Conservation (phyloP, 2,329 filamentous ascomycete species). For the Microdochium trichocladiopsis region DNA sequence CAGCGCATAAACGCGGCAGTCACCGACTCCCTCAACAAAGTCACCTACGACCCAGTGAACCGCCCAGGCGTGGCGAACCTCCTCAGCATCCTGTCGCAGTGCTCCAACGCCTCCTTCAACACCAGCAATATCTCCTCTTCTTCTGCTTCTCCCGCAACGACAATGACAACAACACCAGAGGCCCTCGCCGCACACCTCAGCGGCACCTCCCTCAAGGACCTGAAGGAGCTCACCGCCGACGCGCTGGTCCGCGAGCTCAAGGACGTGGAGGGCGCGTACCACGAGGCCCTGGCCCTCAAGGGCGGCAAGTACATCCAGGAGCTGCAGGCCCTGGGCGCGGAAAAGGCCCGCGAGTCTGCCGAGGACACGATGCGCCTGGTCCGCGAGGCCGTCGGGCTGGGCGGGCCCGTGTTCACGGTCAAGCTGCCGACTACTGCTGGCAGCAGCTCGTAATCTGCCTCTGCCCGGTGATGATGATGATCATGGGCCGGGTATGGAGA, state of each 20-base stretch:
- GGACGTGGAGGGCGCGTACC: constrained; percentile 41
- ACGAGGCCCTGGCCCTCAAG: constrained; percentile 32
- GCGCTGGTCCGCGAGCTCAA: constrained; percentile 44
- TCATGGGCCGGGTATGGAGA: no score
- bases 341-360: constrained; percentile 56
- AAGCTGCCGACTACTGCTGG: background rate
- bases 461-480: no score
- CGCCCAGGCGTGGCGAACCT: constrained; percentile 87
- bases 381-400: constrained; percentile 43
- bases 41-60: constrained; percentile 63
- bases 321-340: constrained; percentile 50
- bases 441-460: no score
- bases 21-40: constrained; percentile 62
- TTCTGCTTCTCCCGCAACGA: no score
- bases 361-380: constrained; percentile 48
- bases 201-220: constrained; percentile 43
- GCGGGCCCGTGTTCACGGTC: background rate
- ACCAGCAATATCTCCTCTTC: no score
- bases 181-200: no score
- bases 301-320: constrained; percentile 47
- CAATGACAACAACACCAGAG: no score
- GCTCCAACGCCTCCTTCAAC: constrained; percentile 36
- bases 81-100: constrained; percentile 69
- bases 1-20: constrained; percentile 65
- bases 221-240: constrained; percentile 60